Evolutionary conservation across 1,284 basidiomycete species (phyloP).

Genomic region (Malassezia vespertilionis): DNA sequence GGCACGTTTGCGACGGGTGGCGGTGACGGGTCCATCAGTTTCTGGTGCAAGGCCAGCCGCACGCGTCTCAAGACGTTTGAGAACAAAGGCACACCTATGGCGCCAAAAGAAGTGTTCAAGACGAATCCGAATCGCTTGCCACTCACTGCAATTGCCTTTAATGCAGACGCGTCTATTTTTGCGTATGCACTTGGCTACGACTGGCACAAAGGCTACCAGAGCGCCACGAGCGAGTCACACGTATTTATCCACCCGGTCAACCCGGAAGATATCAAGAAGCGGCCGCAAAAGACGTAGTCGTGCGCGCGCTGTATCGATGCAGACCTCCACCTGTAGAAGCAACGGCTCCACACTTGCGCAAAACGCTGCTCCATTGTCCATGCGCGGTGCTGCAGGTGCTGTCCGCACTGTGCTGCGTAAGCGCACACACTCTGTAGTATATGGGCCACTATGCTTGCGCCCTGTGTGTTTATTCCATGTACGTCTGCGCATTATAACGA

Average conservation of each 20-base stretch:
- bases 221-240: constrained; percentile 30
- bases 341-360: no score
- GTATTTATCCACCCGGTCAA: constrained; percentile 39
- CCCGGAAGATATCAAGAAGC: constrained; percentile 36
- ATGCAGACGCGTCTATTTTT: constrained; percentile 39
- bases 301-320: no score
- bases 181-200: constrained; percentile 44
- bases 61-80: constrained; percentile 67
- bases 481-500: not conserved
- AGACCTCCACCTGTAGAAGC: no score
- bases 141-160: constrained; percentile 40
- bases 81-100: constrained; percentile 31
- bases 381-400: no score
- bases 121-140: constrained; percentile 37
- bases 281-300: constrained; percentile 31
- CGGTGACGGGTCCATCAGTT: constrained; percentile 50
- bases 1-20: constrained; percentile 92
- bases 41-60: constrained; percentile 74
- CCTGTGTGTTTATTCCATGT: not conserved
- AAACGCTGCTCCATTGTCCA: no score
- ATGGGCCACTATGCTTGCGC: no score
- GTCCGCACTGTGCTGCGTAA: not conserved
- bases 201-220: constrained; percentile 44
- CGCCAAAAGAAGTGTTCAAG: constrained; percentile 35
- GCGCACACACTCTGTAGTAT: no score